phyloP scores from a whole-genome alignment of 345 rosid genomes.

The Citrus sp. region DNA sequence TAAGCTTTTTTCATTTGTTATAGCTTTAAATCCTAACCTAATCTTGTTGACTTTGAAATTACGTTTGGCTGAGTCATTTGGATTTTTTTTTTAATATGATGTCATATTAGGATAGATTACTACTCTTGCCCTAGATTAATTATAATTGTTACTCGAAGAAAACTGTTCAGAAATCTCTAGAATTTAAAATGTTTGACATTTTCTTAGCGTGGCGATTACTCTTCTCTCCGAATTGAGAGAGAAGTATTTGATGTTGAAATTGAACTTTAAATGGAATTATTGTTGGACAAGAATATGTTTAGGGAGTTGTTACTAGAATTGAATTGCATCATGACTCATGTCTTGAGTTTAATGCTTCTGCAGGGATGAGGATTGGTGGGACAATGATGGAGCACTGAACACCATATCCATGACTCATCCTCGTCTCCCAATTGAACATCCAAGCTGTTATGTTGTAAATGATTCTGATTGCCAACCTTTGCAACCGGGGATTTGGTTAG shows the following conservation, averaged over 20 bases:
- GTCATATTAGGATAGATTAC: background rate
- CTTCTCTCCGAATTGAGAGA: background rate
- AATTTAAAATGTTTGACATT: background rate
- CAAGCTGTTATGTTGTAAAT: constrained; percentile 38
- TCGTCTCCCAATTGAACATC: constrained; percentile 72
- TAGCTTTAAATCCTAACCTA: background rate
- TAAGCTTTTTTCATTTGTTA: background rate
- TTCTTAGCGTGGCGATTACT: background rate
- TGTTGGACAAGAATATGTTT: background rate
- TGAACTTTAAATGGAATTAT: background rate
- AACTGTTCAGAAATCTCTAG: background rate
- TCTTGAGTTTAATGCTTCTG: background rate
- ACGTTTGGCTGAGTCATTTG: background rate
- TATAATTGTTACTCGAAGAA: background rate
- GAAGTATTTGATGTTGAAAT: background rate
- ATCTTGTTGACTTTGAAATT: constrained; percentile 3
- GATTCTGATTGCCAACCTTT: constrained; percentile 66
- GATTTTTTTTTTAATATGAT: background rate
- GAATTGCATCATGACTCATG: background rate
- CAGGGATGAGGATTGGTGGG: constrained; percentile 97
- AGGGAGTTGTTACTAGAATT: background rate
- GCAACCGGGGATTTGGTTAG: constrained; percentile 91
- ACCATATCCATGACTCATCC: constrained; percentile 96
- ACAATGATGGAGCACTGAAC: constrained; percentile 95
- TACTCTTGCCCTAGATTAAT: background rate